Conservation (phyloP, 805 yeast genomes). For the Lipomyces mesembrius region DNA sequence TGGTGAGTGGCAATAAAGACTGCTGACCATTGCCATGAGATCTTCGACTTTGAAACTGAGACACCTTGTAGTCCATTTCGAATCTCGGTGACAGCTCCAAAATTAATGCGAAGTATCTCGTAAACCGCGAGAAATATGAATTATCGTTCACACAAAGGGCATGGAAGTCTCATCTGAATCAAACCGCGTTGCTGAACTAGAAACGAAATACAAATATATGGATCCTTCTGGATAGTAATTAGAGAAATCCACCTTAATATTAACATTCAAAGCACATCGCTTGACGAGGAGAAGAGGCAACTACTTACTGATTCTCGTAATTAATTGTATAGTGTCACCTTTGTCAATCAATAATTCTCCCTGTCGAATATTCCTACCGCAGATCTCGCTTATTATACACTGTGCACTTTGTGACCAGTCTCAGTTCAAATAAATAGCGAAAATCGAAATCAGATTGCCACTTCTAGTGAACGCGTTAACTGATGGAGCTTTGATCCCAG, state of each 20-base stretch:
- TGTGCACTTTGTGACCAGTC: neutral
- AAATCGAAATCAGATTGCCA: neutral
- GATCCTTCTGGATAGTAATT: neutral
- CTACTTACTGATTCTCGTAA: neutral
- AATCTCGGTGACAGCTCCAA: neutral
- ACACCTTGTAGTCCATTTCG: constrained; percentile 24
- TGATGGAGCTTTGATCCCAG: too few relatives aligned
- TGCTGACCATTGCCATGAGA: constrained; percentile 16
- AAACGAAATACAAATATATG: neutral
- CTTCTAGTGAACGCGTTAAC: too few relatives aligned
- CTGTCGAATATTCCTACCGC: neutral
- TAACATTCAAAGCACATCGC: too few relatives aligned
- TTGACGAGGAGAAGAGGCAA: neutral
- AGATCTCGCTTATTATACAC: neutral
- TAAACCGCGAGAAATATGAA: neutral
- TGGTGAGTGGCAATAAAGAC: neutral
- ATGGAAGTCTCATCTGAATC: neutral
- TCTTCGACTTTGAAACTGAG: constrained; percentile 21
- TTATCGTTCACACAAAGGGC: neutral
- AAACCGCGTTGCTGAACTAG: neutral
- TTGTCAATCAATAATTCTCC: neutral
- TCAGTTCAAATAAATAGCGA: neutral
- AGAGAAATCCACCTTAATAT: neutral
- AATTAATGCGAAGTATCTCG: constrained; percentile 1
- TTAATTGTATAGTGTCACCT: neutral